Conservation (phyloP, 768 basidiomycete species). For the Lactifluus pinguis region DNA sequence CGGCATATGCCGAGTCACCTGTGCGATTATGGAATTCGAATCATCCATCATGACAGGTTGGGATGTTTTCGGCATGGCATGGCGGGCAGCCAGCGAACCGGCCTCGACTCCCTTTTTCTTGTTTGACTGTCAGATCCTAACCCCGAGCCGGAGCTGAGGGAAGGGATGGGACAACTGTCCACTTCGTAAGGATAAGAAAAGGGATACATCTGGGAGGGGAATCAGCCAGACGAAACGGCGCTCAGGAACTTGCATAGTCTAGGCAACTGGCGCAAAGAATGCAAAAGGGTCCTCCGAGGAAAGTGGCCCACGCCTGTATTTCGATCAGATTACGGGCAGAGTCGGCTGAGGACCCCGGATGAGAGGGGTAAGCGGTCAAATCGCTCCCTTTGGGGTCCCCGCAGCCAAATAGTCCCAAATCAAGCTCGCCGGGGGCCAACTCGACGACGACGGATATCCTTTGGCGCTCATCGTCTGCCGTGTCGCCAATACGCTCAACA, state of each 20-base stretch:
- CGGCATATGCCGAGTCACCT: slow-evolving; percentile 16
- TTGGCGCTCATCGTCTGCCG: slow-evolving; percentile 9
- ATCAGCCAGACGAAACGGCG: too few species aligned
- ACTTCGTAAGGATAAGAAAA: too few species aligned
- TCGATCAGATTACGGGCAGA: too few species aligned
- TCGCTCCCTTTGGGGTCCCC: slow-evolving; percentile 3
- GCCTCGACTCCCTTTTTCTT: not conserved
- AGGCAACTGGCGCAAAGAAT: slow-evolving; percentile 1
- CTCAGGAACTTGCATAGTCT: slow-evolving; percentile 4
- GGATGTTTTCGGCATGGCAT: not conserved
- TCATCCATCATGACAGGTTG: not conserved
- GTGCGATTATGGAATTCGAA: slow-evolving; percentile 10
- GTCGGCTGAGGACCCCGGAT: slow-evolving; percentile 14
- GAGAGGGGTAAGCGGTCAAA: not conserved
- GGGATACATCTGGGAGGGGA: too few species aligned
- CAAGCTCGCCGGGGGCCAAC: slow-evolving; percentile 18
- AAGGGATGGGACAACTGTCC: too few species aligned
- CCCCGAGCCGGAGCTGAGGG: not conserved
- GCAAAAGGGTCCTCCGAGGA: too few species aligned
- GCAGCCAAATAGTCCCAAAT: slow-evolving; percentile 18
- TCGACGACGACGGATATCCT: slow-evolving; percentile 15
- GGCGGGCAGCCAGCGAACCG: not conserved
- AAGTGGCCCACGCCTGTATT: too few species aligned
- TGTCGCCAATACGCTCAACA: not conserved
- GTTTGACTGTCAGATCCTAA: not conserved